These are phyloP conservation scores for Trichoderma sp. DNA, from an alignment of 2,329 filamentous ascomycete species.

Conservation along the genomic window DNA sequence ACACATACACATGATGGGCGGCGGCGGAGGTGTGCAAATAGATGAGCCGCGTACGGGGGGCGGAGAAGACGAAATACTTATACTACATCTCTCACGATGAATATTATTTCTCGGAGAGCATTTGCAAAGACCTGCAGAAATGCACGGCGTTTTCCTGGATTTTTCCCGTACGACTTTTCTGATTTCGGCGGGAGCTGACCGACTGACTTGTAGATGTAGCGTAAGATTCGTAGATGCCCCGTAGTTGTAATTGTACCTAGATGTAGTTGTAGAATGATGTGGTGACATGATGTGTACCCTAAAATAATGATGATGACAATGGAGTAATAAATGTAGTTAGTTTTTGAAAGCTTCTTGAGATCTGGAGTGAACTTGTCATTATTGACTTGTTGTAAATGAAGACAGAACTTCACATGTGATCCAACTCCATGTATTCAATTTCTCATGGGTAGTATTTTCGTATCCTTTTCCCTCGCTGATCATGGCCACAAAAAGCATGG, in stretches of 20 bases:
- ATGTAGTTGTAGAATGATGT: background rate
- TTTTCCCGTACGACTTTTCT: background rate
- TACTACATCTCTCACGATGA: background rate
- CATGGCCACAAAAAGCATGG: background rate
- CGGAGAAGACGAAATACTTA: background rate
- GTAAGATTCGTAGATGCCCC: background rate
- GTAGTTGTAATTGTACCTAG: background rate
- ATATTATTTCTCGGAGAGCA: background rate
- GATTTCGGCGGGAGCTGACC: background rate
- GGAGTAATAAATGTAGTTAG: background rate
- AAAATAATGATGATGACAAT: background rate
- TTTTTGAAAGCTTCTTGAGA: background rate
- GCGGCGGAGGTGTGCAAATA: constrained; percentile 2
- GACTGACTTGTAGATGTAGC: background rate
- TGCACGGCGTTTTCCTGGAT: background rate
- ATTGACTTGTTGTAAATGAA: background rate
- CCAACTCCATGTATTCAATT: no score
- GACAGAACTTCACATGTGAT: no score
- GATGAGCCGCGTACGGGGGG: background rate
- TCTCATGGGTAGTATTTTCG: background rate
- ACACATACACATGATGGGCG: background rate
- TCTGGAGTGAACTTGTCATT: background rate
- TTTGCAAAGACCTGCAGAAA: constrained; percentile 11
- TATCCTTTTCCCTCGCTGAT: background rate
- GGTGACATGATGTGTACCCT: background rate